Conservation (phyloP, 208 protist species). For the Acanthamoeba divionensis region DNA sequence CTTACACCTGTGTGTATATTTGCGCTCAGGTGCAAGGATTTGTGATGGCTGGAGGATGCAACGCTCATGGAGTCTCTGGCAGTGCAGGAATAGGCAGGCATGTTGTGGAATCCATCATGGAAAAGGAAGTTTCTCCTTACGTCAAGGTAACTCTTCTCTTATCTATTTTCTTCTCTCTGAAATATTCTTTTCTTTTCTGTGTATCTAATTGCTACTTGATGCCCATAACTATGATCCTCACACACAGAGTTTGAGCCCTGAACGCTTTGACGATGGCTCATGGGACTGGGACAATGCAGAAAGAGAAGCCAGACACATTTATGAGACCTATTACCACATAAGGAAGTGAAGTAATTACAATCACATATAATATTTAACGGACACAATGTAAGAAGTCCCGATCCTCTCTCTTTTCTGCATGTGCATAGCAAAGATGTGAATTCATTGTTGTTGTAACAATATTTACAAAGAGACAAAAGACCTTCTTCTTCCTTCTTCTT, state of each 20-base stretch:
- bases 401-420: too few species aligned
- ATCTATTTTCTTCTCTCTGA: background rate
- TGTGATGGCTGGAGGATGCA: constrained; percentile 46
- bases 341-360: too few species aligned
- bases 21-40: background rate
- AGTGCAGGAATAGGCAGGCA: constrained; percentile 31
- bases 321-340: constrained; percentile 53
- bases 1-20: background rate
- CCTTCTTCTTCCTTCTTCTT: too few species aligned
- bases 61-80: constrained; percentile 37
- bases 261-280: background rate
- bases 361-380: too few species aligned
- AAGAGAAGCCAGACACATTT: constrained; percentile 1
- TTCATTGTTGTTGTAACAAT: too few species aligned
- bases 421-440: too few species aligned
- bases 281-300: constrained; percentile 5
- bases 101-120: constrained; percentile 41
- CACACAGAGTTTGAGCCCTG: background rate
- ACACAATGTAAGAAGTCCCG: too few species aligned
- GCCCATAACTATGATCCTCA: too few species aligned
- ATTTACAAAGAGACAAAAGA: too few species aligned
- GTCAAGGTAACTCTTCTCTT: background rate
- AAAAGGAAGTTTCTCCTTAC: background rate
- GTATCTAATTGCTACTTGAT: background rate
- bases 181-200: background rate